A percentile compares a stretch with the other conserved stretches of the same genome.
Conservation (phyloP, 2,329 filamentous ascomycete genomes). For the Colletotrichum coccodes region DNA sequence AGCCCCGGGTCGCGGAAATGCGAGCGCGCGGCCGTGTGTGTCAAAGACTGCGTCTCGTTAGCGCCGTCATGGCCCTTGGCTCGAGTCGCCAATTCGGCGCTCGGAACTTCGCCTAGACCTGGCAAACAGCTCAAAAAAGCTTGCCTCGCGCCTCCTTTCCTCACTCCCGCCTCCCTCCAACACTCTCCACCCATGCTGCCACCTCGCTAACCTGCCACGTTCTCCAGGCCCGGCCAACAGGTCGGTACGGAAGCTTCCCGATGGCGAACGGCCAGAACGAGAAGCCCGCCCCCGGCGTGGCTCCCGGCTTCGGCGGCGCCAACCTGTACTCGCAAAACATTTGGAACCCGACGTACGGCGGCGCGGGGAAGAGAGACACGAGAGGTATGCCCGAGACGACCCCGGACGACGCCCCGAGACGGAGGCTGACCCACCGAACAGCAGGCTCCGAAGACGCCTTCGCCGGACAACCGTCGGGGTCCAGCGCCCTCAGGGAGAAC, state of each 20-base stretch:
- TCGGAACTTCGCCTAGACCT: conserved; percentile 33
- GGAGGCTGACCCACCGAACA: conserved; percentile 41
- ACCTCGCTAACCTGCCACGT: conserved; percentile 31
- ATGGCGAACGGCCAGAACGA: conserved; percentile 45
- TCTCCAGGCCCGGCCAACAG: conserved; percentile 47
- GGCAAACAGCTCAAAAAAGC: conserved; percentile 26
- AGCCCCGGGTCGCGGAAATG: conserved; percentile 34
- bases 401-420: background rate
- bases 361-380: conserved; percentile 53
- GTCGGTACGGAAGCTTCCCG: conserved; percentile 50
- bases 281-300: conserved; percentile 44
- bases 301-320: conserved; percentile 46
- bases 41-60: conserved; percentile 47
- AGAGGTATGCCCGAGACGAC: conserved; percentile 54
- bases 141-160: conserved; percentile 20
- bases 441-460: conserved; percentile 23
- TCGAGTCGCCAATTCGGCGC: conserved; percentile 27
- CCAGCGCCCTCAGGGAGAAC: conserved; percentile 73
- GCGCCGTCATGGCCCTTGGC: conserved; percentile 35
- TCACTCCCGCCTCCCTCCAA: conserved; percentile 23
- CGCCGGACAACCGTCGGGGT: conserved; percentile 66
- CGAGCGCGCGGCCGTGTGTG: conserved; percentile 45
- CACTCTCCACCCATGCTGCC: conserved; percentile 17
- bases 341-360: conserved; percentile 52
- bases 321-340: conserved; percentile 49